Evolutionary conservation across 345 rosid genomes (phyloP).

Genomic region (Bruguiera parviflora): DNA sequence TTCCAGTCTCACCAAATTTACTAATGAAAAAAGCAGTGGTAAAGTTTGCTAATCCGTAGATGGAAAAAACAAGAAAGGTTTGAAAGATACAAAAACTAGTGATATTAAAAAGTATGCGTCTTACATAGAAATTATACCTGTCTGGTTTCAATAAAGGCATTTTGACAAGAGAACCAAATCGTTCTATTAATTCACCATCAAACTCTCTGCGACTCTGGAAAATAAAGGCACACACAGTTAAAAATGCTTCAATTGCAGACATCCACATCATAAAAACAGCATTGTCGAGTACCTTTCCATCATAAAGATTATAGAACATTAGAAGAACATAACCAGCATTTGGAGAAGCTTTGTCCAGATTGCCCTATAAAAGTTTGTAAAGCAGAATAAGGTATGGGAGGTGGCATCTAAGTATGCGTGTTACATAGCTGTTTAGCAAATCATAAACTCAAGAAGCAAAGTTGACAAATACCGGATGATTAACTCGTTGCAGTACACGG

Average conservation of each 20-base stretch:
- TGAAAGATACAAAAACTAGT: background rate
- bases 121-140: conserved; percentile 38
- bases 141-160: conserved; percentile 82
- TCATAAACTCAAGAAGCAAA: background rate
- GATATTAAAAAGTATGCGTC: background rate
- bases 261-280: conserved; percentile 6
- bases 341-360: conserved; percentile 78
- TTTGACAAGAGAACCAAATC: conserved; percentile 84
- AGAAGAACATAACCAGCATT: conserved; percentile 92
- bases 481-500: conserved; percentile 85
- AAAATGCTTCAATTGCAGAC: conserved; percentile 4
- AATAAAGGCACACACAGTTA: background rate
- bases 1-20: too few species aligned
- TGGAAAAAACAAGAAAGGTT: too few species aligned
- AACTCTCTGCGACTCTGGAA: conserved; percentile 75
- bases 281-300: conserved; percentile 70
- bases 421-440: background rate
- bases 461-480: conserved; percentile 67
- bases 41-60: too few species aligned
- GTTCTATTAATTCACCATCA: conserved; percentile 79
- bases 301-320: conserved; percentile 94
- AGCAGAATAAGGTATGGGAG: conserved; percentile 18
- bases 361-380: conserved; percentile 56
- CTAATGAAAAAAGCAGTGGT: too few species aligned
- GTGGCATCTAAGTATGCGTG: background rate